phyloP scores from a whole-genome alignment of 805 yeast species.

The Tetrapisispora iriomotensis region DNA sequence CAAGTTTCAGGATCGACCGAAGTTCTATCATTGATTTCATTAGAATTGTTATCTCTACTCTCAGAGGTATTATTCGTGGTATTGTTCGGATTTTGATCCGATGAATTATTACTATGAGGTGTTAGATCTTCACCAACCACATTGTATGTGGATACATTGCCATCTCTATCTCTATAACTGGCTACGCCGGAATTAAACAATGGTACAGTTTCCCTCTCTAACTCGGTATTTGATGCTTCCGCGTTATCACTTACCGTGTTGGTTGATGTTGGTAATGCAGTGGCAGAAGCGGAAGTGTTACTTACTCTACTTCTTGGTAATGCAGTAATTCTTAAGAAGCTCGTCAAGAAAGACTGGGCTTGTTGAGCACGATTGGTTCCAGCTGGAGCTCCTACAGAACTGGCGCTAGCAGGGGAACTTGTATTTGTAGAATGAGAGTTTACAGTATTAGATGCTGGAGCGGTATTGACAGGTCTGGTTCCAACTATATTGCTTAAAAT shows the following conservation, averaged over 20 bases:
- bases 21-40: no score
- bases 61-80: not conserved
- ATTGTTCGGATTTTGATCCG: not conserved
- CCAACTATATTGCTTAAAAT: not conserved
- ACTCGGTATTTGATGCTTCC: no score
- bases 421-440: not conserved
- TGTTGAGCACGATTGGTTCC: not conserved
- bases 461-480: not conserved
- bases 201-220: not conserved
- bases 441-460: not conserved
- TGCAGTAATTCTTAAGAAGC: not conserved
- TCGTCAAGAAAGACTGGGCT: not conserved
- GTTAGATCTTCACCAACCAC: not conserved
- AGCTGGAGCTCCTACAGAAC: not conserved
- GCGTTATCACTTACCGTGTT: no score
- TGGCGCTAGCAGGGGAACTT: not conserved
- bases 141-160: slow-evolving; percentile 19
- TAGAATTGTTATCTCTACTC: not conserved
- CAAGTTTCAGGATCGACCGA: no score
- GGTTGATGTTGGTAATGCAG: no score
- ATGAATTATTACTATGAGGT: not conserved
- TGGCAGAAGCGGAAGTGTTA: no score
- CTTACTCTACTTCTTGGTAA: slow-evolving; percentile 1
- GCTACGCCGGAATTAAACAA: slow-evolving; percentile 28
- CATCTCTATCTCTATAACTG: slow-evolving; percentile 23